Evolutionary conservation across 306 rosid genomes (phyloP), one percentile per base, ranked within the genome.

Genomic region (Aeschynomene evenia): DNA sequence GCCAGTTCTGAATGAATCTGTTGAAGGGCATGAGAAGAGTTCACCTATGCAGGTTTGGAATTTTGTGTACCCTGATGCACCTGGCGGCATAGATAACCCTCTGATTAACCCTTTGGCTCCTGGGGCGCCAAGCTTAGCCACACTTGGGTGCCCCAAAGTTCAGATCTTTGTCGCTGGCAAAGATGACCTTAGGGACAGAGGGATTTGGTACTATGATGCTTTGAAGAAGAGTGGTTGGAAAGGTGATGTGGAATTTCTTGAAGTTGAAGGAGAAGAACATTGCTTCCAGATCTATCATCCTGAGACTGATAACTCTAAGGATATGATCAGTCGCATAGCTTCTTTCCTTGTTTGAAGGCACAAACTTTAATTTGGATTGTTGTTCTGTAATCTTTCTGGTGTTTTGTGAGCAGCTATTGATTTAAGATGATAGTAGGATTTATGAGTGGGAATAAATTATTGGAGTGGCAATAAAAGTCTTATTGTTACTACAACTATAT

Each of bases 151-250:
- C 34, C 40, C 73, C 5, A 80, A 45, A 68, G 1, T 85, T 45
- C 31, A 82, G 26, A 55, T 85, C 14, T 57, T 29, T 62, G 86
- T 83, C 22, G 72, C 81, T 6, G 86, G 75, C 0, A 75, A 81
- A 14, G 90, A 85, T 77, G 57, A 33, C 3, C 60, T 88, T 0
- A 81, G 79, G 56, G 87, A 83, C 11, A 68, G 80, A 75, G 87
- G 80, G n/a, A 18, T 83, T 64, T 75, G 40, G 75, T 85, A 75
- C 56, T 80, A 24, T 23, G 77, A 80, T 6, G 74, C 65, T 9
- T 43, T 85, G 62, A 80, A 68, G 76, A 18, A 77, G 14, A 80
- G 87, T 78, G 87, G 77, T 29, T 80, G 84, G 90, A 0, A 72
- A 18, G 90, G 87, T 36, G 80, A 80, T 1, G 66, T 71, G 29